phyloP scores from a whole-genome alignment of 2,329 filamentous ascomycete species.

The Gnomoniopsis sp. region DNA sequence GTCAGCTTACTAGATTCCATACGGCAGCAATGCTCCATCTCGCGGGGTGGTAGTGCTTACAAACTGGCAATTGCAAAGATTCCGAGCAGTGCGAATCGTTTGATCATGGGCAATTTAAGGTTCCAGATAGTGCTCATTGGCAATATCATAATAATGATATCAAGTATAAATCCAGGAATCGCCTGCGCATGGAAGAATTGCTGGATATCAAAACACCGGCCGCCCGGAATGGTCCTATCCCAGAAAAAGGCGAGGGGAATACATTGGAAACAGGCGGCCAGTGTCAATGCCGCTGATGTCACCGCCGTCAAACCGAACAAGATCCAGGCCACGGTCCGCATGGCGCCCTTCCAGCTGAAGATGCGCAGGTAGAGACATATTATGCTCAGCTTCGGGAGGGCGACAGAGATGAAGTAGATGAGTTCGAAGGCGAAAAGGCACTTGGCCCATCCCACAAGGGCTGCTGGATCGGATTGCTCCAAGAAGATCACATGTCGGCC shows the following conservation, averaged over 20 bases:
- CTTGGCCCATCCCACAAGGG: conserved; percentile 23
- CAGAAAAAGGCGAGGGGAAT: conserved; percentile 40
- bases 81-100: conserved; percentile 24
- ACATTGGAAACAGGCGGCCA: conserved; percentile 30
- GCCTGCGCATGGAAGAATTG: conserved; percentile 26
- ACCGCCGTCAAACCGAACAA: conserved; percentile 21
- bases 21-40: background rate
- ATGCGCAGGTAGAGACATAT: conserved; percentile 29
- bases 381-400: conserved; percentile 28
- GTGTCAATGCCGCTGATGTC: conserved; percentile 23
- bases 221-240: conserved; percentile 36
- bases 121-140: conserved; percentile 26
- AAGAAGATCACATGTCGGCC: conserved; percentile 23
- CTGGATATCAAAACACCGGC: conserved; percentile 32
- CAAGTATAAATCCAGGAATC: conserved; percentile 24
- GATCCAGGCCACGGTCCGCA: conserved; percentile 19
- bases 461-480: conserved; percentile 17
- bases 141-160: conserved; percentile 25
- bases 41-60: conserved; percentile 13
- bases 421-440: conserved; percentile 26
- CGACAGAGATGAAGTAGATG: conserved; percentile 26
- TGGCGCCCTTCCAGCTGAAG: conserved; percentile 25
- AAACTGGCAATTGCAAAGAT: conserved; percentile 27
- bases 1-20: background rate
- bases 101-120: conserved; percentile 23